Percentiles rank a stretch among this genome's conserved stretches.
These are phyloP conservation scores for Rehmannia glutinosa DNA, from an alignment of 257 asterid genomes.

Conservation along the genomic window DNA sequence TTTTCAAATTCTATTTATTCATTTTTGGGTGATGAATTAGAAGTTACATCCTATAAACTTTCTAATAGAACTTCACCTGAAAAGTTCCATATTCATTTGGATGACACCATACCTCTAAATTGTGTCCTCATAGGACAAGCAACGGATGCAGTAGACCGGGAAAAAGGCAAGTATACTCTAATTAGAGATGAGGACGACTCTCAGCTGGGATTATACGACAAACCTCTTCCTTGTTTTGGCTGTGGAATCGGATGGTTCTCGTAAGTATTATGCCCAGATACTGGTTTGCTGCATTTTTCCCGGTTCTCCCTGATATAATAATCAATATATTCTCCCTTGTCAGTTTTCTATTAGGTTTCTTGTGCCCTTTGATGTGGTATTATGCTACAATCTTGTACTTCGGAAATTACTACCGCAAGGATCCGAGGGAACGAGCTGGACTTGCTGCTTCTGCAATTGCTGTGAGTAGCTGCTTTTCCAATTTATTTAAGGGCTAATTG, in stretches of 20 bases:
- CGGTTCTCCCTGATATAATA: neutral
- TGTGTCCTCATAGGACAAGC: conserved; percentile 40
- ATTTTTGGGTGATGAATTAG: neutral
- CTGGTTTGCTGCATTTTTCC: conserved; percentile 9
- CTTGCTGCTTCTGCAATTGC: conserved; percentile 98
- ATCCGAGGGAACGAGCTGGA: conserved; percentile 96
- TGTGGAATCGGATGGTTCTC: conserved; percentile 96
- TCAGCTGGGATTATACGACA: conserved; percentile 73
- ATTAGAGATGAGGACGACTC: conserved; percentile 67
- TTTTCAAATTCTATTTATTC: neutral
- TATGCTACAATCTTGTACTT: conserved; percentile 80
- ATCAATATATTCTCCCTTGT: neutral
- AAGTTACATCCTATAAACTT: neutral
- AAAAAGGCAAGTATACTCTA: conserved; percentile 64
- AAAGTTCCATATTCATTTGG: neutral
- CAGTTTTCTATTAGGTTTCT: conserved; percentile 76
- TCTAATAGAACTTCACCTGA: neutral
- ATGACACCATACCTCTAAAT: neutral
- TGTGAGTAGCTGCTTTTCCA: conserved; percentile 35
- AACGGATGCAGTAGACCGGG: conserved; percentile 41
- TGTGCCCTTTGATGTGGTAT: conserved; percentile 93
- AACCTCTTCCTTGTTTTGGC: conserved; percentile 95
- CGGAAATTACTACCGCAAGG: conserved; percentile 83
- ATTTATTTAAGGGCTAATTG: neutral
- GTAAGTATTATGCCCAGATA: conserved; percentile 33